A percentile compares a stretch with the other conserved stretches of the same genome.
Conservation (phyloP, 2,329 filamentous ascomycete species). For the Elsinoe necatrix region DNA sequence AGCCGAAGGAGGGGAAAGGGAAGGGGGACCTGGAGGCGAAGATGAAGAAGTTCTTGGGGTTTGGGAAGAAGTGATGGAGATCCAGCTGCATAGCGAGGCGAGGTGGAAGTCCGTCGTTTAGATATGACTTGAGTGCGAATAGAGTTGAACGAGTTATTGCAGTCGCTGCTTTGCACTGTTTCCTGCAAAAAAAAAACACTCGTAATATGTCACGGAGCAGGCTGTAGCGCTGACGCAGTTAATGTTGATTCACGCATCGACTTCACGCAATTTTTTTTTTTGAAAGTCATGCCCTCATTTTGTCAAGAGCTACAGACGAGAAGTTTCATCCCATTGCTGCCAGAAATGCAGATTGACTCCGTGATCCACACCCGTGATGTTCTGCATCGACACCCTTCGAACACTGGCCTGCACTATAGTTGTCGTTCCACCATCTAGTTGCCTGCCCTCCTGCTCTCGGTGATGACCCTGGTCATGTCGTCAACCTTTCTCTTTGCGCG, state of each 20-base stretch:
- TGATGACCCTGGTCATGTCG: slow-evolving; percentile 96
- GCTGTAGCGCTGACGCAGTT: not conserved
- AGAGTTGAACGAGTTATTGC: not conserved
- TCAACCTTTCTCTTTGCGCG: slow-evolving; percentile 99
- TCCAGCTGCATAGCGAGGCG: not conserved
- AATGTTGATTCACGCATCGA: not conserved
- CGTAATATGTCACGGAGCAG: not conserved
- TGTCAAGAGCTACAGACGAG: slow-evolving; percentile 13
- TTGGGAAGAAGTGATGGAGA: slow-evolving; percentile 59
- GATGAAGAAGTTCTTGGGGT: slow-evolving; percentile 63
- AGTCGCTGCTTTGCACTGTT: not conserved
- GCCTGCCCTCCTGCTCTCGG: slow-evolving; percentile 77
- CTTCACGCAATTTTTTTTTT: not conserved
- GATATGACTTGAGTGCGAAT: not conserved
- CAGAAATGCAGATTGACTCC: slow-evolving; percentile 14
- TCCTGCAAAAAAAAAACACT: not conserved
- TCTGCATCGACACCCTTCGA: not conserved
- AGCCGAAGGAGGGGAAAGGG: slow-evolving; percentile 26
- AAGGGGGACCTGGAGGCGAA: slow-evolving; percentile 33
- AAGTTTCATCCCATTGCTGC: slow-evolving; percentile 13
- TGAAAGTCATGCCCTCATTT: slow-evolving; percentile 14
- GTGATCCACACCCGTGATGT: slow-evolving; percentile 7
- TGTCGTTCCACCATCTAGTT: slow-evolving; percentile 45
- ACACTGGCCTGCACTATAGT: not conserved
- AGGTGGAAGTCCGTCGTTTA: not conserved